phyloP scores from a whole-genome alignment of 192 early-diverging fungal genomes.

The Coemansia sp. region DNA sequence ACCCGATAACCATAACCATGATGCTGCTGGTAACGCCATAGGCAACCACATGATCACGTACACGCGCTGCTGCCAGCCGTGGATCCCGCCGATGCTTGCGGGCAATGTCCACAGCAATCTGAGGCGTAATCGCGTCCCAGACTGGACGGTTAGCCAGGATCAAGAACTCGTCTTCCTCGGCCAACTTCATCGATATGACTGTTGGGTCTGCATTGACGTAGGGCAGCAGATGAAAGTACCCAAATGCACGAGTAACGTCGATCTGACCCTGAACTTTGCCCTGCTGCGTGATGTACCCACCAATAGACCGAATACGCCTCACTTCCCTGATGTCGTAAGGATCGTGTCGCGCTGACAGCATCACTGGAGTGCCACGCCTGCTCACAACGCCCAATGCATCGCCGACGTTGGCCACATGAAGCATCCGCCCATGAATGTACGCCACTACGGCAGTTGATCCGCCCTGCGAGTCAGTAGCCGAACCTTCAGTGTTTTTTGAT shows the following conservation, averaged over 20 bases:
- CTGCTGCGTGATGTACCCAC: conserved; percentile 75
- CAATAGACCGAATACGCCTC: conserved; percentile 72
- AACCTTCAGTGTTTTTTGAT: conserved; percentile 18
- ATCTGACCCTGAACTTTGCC: conserved; percentile 74
- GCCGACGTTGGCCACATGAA: conserved; percentile 86
- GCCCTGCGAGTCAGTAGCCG: conserved; percentile 50
- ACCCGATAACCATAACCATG: conserved; percentile 88
- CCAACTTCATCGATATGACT: conserved; percentile 68
- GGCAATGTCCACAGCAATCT: conserved; percentile 83
- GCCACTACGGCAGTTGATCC: conserved; percentile 82
- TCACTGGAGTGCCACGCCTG: conserved; percentile 64
- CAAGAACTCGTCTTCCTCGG: conserved; percentile 78
- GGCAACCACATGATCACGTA: conserved; percentile 84
- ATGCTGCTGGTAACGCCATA: conserved; percentile 74
- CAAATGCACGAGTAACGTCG: conserved; percentile 78
- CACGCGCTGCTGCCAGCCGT: conserved; percentile 73
- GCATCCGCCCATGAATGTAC: conserved; percentile 71
- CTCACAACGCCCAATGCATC: conserved; percentile 81
- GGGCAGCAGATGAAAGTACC: conserved; percentile 80
- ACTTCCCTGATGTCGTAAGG: conserved; percentile 69
- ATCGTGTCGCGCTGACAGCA: conserved; percentile 72
- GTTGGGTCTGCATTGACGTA: conserved; percentile 83
- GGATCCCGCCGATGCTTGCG: conserved; percentile 73
- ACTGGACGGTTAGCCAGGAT: conserved; percentile 73
- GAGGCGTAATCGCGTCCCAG: conserved; percentile 77